Conservation (phyloP, 805 yeast genomes). For the Yarrowia osloensis region DNA sequence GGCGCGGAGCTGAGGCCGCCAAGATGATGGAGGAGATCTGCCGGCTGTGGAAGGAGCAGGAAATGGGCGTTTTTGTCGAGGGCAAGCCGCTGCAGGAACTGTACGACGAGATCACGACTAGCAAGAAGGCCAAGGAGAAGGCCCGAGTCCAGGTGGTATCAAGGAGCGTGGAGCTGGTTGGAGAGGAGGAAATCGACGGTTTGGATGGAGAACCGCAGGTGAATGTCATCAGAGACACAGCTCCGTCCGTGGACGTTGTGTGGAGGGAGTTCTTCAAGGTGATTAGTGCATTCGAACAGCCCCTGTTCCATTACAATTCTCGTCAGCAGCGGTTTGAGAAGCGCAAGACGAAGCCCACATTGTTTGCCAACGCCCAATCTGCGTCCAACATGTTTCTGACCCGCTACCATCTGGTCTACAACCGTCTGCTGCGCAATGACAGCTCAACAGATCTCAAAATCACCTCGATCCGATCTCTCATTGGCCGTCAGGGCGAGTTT, state of each 20-base stretch:
- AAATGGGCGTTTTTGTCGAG: conserved; percentile 81
- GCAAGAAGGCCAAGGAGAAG: conserved; percentile 1
- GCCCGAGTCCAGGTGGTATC: background rate
- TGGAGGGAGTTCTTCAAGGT: conserved; percentile 76
- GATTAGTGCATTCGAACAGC: conserved; percentile 65
- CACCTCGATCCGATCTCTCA: conserved; percentile 75
- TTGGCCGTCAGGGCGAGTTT: conserved; percentile 84
- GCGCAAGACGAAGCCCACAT: conserved; percentile 32
- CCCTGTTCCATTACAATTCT: conserved; percentile 62
- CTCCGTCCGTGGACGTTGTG: conserved; percentile 43
- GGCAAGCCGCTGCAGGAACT: conserved; percentile 67
- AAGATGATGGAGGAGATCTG: conserved; percentile 76
- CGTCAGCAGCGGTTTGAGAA: conserved; percentile 60
- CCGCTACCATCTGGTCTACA: conserved; percentile 65
- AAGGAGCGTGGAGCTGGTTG: background rate
- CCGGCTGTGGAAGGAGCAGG: conserved; percentile 82
- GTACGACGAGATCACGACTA: conserved; percentile 55
- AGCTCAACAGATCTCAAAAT: conserved; percentile 43
- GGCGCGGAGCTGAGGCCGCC: conserved; percentile 72
- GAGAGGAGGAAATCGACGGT: background rate
- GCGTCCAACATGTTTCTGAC: conserved; percentile 41
- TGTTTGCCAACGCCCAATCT: conserved; percentile 37
- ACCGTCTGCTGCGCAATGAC: conserved; percentile 74
- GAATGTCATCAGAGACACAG: background rate
- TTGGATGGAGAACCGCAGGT: background rate